Conservation (phyloP, 2,329 filamentous ascomycete genomes). For the Zymoseptoria tritici region DNA sequence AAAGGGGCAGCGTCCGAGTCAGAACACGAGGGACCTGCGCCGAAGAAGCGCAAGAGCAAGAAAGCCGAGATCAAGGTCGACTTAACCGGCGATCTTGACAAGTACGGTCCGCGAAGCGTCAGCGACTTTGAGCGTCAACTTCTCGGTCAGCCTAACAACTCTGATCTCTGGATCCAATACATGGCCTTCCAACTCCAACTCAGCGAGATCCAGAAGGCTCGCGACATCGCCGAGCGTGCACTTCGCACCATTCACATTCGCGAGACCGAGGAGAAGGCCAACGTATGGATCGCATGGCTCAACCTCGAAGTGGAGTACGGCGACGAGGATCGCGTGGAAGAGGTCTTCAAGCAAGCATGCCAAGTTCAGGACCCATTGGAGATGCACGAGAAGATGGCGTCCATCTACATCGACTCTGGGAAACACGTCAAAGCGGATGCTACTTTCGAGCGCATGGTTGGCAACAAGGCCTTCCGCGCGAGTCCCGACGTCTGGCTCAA, state of each 20-base stretch:
- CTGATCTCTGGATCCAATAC: constrained; percentile 87
- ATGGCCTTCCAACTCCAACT: constrained; percentile 98
- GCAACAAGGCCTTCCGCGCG: constrained; percentile 73
- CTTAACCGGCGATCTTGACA: constrained; percentile 83
- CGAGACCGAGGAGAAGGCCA: constrained; percentile 86
- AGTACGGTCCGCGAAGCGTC: constrained; percentile 77
- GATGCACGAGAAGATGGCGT: constrained; percentile 80
- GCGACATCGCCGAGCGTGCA: constrained; percentile 83
- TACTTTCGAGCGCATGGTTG: constrained; percentile 77
- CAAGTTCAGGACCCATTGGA: constrained; percentile 90
- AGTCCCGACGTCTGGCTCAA: constrained; percentile 82
- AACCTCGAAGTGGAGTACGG: constrained; percentile 85
- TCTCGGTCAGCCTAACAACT: constrained; percentile 87
- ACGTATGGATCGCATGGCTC: constrained; percentile 89
- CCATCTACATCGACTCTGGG: constrained; percentile 88
- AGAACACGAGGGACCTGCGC: constrained; percentile 43
- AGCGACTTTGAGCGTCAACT: constrained; percentile 92
- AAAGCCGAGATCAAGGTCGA: constrained; percentile 79
- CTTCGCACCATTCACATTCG: constrained; percentile 84
- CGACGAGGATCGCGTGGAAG: constrained; percentile 71
- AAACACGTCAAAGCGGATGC: constrained; percentile 81
- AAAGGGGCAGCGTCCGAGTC: constrained; percentile 49
- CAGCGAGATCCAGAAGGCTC: constrained; percentile 78
- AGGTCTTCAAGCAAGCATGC: constrained; percentile 84
- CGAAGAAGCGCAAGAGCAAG: constrained; percentile 57